Evolutionary conservation across 352 stramenopile genomes (phyloP).

Genomic region (Phytophthora hibernalis): DNA sequence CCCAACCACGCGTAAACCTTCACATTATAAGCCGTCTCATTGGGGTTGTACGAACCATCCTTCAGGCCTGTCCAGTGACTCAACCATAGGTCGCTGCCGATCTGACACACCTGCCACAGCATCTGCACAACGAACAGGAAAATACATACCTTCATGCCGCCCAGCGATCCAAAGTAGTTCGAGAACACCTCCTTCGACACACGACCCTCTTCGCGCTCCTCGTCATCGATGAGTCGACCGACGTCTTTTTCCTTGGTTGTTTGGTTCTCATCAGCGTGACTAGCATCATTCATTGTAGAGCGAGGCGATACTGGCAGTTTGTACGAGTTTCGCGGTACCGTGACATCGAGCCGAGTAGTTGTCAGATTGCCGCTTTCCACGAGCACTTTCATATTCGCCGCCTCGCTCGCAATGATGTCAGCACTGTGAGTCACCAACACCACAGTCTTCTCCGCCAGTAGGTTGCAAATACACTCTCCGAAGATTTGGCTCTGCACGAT

Average conservation of each 20-base stretch:
- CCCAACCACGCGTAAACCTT: conserved; percentile 47
- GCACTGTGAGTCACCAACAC: conserved; percentile 91
- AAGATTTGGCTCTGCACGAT: conserved; percentile 94
- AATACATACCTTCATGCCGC: conserved; percentile 36
- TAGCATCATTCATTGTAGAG: too few relatives aligned
- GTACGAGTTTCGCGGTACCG: too few relatives aligned
- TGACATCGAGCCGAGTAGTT: conserved; percentile 25
- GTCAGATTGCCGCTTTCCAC: conserved; percentile 36
- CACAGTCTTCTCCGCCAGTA: conserved; percentile 66
- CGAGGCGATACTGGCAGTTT: too few relatives aligned
- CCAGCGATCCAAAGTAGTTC: conserved; percentile 49
- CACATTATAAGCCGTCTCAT: conserved; percentile 37
- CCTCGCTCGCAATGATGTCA: conserved; percentile 53
- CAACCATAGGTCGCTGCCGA: conserved; percentile 46
- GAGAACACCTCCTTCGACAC: conserved; percentile 53
- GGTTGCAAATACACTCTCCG: conserved; percentile 39
- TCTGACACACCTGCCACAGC: conserved; percentile 49
- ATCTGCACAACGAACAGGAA: conserved; percentile 29
- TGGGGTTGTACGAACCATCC: conserved; percentile 19
- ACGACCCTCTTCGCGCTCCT: conserved; percentile 50
- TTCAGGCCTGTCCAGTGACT: conserved; percentile 51
- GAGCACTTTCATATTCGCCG: conserved; percentile 38
- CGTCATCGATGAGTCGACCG: conserved; percentile 45
- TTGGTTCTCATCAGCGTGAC: conserved; percentile 10
- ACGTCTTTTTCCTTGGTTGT: conserved; percentile 1